A percentile compares a stretch with the other conserved stretches of the same genome.
Evolutionary conservation across 2,329 filamentous ascomycete genomes (phyloP).

Genomic region (Neopestalotiopsis sp.): DNA sequence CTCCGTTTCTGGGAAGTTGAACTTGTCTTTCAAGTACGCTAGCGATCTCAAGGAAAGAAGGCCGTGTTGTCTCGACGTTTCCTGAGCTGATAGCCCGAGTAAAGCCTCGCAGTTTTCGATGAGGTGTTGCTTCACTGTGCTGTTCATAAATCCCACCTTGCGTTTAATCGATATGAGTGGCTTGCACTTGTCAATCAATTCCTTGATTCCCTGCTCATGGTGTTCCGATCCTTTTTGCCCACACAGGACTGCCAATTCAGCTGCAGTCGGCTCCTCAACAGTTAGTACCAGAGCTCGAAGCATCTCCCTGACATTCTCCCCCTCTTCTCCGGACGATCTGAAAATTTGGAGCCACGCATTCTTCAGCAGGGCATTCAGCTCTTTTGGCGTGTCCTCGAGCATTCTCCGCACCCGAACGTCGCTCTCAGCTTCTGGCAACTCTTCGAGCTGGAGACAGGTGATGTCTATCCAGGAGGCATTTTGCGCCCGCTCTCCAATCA

Average conservation of each 20-base stretch:
- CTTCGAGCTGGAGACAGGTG: slow-evolving; percentile 46
- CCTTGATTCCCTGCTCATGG: slow-evolving; percentile 39
- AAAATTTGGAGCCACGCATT: slow-evolving; percentile 45
- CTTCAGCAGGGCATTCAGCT: slow-evolving; percentile 42
- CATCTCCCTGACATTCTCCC: slow-evolving; percentile 48
- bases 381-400: slow-evolving; percentile 46
- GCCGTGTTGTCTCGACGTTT: slow-evolving; percentile 48
- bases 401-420: slow-evolving; percentile 45
- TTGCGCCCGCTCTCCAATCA: slow-evolving; percentile 47
- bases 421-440: slow-evolving; percentile 42
- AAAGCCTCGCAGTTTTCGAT: slow-evolving; percentile 42
- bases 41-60: slow-evolving; percentile 45
- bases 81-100: slow-evolving; percentile 43
- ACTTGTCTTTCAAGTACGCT: slow-evolving; percentile 41
- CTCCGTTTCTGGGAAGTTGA: slow-evolving; percentile 35
- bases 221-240: slow-evolving; percentile 39
- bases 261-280: slow-evolving; percentile 45
- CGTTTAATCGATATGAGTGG: slow-evolving; percentile 38
- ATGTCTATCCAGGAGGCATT: slow-evolving; percentile 52
- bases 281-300: slow-evolving; percentile 47
- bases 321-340: slow-evolving; percentile 34
- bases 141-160: slow-evolving; percentile 38
- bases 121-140: slow-evolving; percentile 45
- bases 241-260: slow-evolving; percentile 43
- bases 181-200: slow-evolving; percentile 44